phyloP scores from a whole-genome alignment of 257 asterid genomes.

The Forsythia viridissima region DNA sequence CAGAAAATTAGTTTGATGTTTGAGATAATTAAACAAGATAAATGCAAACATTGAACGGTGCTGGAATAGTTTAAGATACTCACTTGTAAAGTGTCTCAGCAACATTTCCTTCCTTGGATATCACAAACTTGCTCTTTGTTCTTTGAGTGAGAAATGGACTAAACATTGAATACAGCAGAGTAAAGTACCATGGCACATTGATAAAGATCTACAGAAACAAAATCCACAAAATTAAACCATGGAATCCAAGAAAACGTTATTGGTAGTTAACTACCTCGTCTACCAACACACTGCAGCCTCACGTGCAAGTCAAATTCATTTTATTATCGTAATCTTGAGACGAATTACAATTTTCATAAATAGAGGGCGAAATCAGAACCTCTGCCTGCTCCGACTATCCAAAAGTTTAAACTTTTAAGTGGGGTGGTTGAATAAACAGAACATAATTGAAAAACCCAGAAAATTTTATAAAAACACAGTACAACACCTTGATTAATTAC shows the following conservation, averaged over 20 bases:
- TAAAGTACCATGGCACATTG: constrained; percentile 96
- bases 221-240: not conserved
- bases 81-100: constrained; percentile 91
- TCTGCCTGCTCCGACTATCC: no score
- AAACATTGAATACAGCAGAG: constrained; percentile 85
- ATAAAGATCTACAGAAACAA: constrained; percentile 60
- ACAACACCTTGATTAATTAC: constrained; percentile 25
- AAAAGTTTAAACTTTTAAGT: no score
- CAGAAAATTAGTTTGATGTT: not conserved
- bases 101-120: constrained; percentile 87
- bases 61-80: constrained; percentile 14
- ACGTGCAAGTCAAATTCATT: no score
- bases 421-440: no score
- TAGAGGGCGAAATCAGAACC: no score
- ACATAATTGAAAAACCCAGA: not conserved
- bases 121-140: constrained; percentile 91
- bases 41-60: no score
- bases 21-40: not conserved
- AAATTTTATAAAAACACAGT: not conserved
- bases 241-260: no score
- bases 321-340: no score
- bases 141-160: constrained; percentile 93
- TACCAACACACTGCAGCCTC: no score
- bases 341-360: no score
- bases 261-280: no score